Percentiles rank a stretch among this genome's conserved stretches.
phyloP scores from a whole-genome alignment of 192 early-diverging fungal genomes.

The Mortierella alpina region DNA sequence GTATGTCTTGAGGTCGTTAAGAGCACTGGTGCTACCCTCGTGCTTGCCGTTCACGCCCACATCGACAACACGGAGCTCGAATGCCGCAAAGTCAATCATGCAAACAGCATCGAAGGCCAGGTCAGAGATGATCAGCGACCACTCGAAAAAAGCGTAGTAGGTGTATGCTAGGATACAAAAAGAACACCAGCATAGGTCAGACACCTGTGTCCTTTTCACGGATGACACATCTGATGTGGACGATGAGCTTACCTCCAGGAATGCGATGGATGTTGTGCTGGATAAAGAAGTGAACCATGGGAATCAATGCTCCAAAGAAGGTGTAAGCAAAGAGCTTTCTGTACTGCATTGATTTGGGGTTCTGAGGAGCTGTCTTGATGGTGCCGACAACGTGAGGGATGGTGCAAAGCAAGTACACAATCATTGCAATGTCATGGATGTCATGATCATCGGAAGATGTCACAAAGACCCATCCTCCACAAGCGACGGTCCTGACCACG shows the following conservation, averaged over 20 bases:
- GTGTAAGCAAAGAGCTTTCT: constrained; percentile 63
- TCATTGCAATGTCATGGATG: constrained; percentile 85
- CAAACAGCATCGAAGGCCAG: constrained; percentile 81
- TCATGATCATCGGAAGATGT: constrained; percentile 85
- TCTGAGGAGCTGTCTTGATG: constrained; percentile 61
- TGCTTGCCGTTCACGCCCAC: constrained; percentile 27
- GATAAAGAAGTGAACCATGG: constrained; percentile 83
- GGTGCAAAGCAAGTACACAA: constrained; percentile 79
- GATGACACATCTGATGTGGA: background rate
- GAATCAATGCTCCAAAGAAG: constrained; percentile 78
- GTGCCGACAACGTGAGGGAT: constrained; percentile 79
- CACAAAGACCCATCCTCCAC: constrained; percentile 87
- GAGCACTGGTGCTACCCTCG: constrained; percentile 6
- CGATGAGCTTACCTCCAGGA: constrained; percentile 63
- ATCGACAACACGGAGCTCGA: constrained; percentile 64
- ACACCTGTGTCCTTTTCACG: background rate
- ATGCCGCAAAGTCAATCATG: constrained; percentile 71
- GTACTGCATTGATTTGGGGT: constrained; percentile 61
- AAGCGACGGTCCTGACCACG: constrained; percentile 75
- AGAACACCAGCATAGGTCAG: background rate
- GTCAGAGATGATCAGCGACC: constrained; percentile 83
- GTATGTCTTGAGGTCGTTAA: constrained; percentile 43
- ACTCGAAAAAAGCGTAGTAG: constrained; percentile 86
- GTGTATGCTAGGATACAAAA: constrained; percentile 68
- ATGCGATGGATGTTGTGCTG: constrained; percentile 81